A percentile compares a stretch with the other conserved stretches of the same genome.
Conservation (phyloP, 768 basidiomycete genomes). For the Basidioascus undulatus region DNA sequence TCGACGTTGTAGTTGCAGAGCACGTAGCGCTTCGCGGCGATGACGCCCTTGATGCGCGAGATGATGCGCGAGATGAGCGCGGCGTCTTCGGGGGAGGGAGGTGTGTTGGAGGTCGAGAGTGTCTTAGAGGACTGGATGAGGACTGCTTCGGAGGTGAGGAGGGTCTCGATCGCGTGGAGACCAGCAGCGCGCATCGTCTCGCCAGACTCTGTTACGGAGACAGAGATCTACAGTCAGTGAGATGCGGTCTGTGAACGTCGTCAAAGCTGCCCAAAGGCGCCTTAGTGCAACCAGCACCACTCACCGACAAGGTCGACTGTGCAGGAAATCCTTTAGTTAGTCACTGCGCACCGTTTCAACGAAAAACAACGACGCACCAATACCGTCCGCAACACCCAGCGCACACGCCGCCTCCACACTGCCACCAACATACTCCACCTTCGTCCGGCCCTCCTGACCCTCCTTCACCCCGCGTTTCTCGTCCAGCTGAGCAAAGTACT, state of each 20-base stretch:
- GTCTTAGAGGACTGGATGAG: constrained; percentile 43
- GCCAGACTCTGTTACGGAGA: constrained; percentile 51
- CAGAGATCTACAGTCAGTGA: background rate
- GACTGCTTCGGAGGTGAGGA: constrained; percentile 70
- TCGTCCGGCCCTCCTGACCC: constrained; percentile 38
- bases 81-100: constrained; percentile 27
- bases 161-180: constrained; percentile 69
- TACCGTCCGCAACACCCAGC: constrained; percentile 85
- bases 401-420: constrained; percentile 97
- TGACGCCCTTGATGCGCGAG: constrained; percentile 69
- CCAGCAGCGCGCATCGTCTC: constrained; percentile 99
- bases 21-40: constrained; percentile 58
- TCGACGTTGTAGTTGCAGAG: constrained; percentile 77
- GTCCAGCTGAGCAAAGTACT: constrained; percentile 52
- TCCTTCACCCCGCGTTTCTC: constrained; percentile 22
- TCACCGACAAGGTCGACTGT: constrained; percentile 82
- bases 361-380: constrained; percentile 31
- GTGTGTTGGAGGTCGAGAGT: constrained; percentile 19
- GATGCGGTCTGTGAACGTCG: no score
- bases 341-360: background rate
- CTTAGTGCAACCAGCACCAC: constrained; percentile 17
- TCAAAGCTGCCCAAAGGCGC: no score
- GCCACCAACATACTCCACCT: constrained; percentile 86
- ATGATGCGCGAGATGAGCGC: constrained; percentile 56
- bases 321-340: background rate